A percentile compares a stretch with the other conserved stretches of the same genome.
phyloP scores from a whole-genome alignment of 495 filamentous ascomycete species.

The Talaromyces trachyspermus region DNA sequence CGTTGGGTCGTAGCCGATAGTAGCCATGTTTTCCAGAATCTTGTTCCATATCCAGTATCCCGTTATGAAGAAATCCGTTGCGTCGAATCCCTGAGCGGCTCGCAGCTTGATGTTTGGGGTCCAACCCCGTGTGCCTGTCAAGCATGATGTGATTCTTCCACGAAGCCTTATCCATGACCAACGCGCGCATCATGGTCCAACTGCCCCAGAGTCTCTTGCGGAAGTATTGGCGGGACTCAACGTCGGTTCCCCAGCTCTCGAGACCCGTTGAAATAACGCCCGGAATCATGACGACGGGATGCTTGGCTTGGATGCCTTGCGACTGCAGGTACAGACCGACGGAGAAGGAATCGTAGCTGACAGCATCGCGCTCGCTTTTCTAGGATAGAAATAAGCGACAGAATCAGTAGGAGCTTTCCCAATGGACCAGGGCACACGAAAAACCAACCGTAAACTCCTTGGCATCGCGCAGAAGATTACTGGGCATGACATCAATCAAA shows the following conservation, averaged over 20 bases:
- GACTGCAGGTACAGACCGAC: conserved; percentile 74
- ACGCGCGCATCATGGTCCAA: conserved; percentile 95
- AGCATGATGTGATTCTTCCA: conserved; percentile 98
- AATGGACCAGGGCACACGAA: not conserved
- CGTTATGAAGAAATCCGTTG: conserved; percentile 79
- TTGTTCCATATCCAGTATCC: conserved; percentile 99
- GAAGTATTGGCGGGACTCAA: conserved; percentile 79
- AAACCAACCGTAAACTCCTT: conserved; percentile 65
- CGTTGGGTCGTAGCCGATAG: conserved; percentile 91
- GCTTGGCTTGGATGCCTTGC: conserved; percentile 75
- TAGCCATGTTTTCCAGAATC: conserved; percentile 91
- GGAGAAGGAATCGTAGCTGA: conserved; percentile 88
- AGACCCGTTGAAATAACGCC: conserved; percentile 96
- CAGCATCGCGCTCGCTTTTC: conserved; percentile 78
- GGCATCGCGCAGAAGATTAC: conserved; percentile 73
- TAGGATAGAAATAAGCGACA: conserved; percentile 28
- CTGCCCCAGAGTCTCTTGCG: conserved; percentile 91
- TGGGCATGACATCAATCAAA: conserved; percentile 74
- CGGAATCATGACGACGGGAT: conserved; percentile 94
- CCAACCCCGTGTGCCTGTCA: conserved; percentile 82
- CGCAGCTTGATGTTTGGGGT: conserved; percentile 90
- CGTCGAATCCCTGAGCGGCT: conserved; percentile 95
- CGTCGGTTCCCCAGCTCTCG: conserved; percentile 90
- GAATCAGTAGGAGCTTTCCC: conserved; percentile 10
- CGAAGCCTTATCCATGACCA: conserved; percentile 83